Base-by-base conservation (phyloP, 352 stramenopile species). In the Globisporangium spinosum region DNA sequence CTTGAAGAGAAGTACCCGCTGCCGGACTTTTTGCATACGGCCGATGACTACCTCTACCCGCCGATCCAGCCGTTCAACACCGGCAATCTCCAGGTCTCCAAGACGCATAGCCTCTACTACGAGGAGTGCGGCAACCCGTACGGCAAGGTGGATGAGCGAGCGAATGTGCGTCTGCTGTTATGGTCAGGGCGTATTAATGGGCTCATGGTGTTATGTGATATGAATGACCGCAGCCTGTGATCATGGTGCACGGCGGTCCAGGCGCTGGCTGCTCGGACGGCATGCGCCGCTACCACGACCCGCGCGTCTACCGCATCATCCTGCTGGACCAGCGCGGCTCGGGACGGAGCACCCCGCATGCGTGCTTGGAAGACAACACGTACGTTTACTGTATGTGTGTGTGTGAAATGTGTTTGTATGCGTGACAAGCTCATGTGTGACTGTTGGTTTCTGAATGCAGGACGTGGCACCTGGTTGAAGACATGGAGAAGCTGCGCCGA, bases 241-340 rank as follows among this genome's bases (percentile, higher is more conserved):
- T 99, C n/a, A 92, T 98, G 73, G 84, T 98, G 27, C 96, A 99
- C 74, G 96, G 96, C 32, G 96, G 96, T 2, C 96, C 96, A 0
- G 96, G 96, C 12, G 89, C 87, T 1, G 94, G 90, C 40, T 98
- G 92, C 77, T 91, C 78, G 35, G 80, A 89, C 0, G 82, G 74
- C 68, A 97, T 98, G 87, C 85, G 89, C 23, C 90, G 89, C 57
- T 98, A 94, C 77, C 97, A 98, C 77, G 89, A 98, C 78, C 94
- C 93, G 22, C 66, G 81, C 25, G 78, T 93, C 15, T 98, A 98
- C 70, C 87, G 83, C 54, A 97, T 98, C 57, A 93, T 98, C 57
- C 77, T 98, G 29, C 70, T 98, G 32, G 96, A 98, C 79, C 96
- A 98, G 80, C 83, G 96, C 27, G 96, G 96, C 17, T 94, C 89